Percentiles rank a stretch among this genome's conserved stretches.
phyloP scores from a whole-genome alignment of 345 rosid species.

The Geranium rotundifolium region DNA sequence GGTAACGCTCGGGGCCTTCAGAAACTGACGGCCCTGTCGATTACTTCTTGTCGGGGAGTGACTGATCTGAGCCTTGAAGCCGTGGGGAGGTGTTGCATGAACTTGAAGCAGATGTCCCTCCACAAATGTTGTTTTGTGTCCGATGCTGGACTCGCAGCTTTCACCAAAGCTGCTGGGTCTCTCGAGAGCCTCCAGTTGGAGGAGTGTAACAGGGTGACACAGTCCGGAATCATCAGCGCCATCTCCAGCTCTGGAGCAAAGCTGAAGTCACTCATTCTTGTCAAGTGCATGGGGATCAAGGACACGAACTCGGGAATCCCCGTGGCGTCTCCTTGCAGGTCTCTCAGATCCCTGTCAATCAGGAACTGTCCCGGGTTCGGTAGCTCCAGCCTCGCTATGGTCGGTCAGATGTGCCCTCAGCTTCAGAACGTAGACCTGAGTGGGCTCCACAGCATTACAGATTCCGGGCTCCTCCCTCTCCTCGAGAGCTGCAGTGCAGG shows the following conservation, averaged over 20 bases:
- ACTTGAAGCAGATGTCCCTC: conserved; percentile 58
- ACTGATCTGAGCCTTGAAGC: conserved; percentile 61
- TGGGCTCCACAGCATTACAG: conserved; percentile 46
- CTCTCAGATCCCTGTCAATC: conserved; percentile 44
- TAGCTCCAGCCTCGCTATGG: conserved; percentile 35
- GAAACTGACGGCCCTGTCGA: conserved; percentile 31
- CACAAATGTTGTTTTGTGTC: conserved; percentile 52
- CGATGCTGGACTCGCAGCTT: conserved; percentile 41
- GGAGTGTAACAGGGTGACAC: conserved; percentile 46
- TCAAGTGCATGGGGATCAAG: conserved; percentile 58
- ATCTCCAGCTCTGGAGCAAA: conserved; percentile 38
- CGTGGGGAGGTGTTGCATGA: conserved; percentile 39
- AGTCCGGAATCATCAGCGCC: conserved; percentile 34
- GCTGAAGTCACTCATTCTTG: conserved; percentile 40
- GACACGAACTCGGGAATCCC: conserved; percentile 23
- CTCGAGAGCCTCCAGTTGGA: conserved; percentile 67
- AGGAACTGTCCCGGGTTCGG: conserved; percentile 62
- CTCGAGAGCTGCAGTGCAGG: conserved; percentile 41
- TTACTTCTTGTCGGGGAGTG: conserved; percentile 49
- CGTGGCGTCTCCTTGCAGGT: conserved; percentile 22
- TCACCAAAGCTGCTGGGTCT: conserved; percentile 37
- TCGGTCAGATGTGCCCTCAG: conserved; percentile 54
- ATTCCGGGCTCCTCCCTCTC: conserved; percentile 45
- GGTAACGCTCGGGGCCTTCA: conserved; percentile 58
- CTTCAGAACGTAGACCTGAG: conserved; percentile 50